Evolutionary conservation across 352 stramenopile species (phyloP), one percentile per base, ranked within the genome.

Genomic region (Aphanomyces euteiches): DNA sequence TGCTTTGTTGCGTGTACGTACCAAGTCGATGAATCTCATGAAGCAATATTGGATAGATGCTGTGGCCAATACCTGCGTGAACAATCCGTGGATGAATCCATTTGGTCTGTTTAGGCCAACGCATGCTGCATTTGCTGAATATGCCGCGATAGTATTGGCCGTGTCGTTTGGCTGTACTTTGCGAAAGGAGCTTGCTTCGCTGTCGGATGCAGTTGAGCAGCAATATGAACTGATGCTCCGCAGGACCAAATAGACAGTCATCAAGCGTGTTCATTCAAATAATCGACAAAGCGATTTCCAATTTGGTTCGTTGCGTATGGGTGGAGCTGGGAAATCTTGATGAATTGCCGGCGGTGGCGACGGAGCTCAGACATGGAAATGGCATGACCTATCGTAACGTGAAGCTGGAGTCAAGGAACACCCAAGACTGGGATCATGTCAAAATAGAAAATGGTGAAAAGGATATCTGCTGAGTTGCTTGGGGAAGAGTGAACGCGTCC

Each of bases 341-440:
- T 76, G 57, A 90, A 93, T 74, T 93, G 86, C 3, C 84, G 83
- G 7, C 86, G 86, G 47, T 93, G 84, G 41, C 86, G 86, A 13
- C 86, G 79, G 47, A 76, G 76, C 28, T 93, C 86, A 0, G 81
- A 71, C 36, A 81, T 79, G 3, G 84, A 79, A 65, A 93, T 76
- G 5, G 64, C 76, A 7, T 82, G 83, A 53, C 77, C 76, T 8
- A 93, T 72, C 41, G 66, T 66, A n/a, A 92, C 50, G 5, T 70
- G 48, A 6, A 7, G 38, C 15, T 28, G 17, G 50, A 47, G 56
- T 37, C 56, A 69, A 47, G 63, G 59, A 17, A 7, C 7, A 38
- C 3, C 10, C 28, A 5, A 10, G 41, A 28, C 7, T 45, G 6
- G 6, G 17, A 70, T 4, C 7, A 8, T 58, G 38, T 60, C 39